Conservation (phyloP, 495 filamentous ascomycete species). For the Filosporella fistucella region DNA sequence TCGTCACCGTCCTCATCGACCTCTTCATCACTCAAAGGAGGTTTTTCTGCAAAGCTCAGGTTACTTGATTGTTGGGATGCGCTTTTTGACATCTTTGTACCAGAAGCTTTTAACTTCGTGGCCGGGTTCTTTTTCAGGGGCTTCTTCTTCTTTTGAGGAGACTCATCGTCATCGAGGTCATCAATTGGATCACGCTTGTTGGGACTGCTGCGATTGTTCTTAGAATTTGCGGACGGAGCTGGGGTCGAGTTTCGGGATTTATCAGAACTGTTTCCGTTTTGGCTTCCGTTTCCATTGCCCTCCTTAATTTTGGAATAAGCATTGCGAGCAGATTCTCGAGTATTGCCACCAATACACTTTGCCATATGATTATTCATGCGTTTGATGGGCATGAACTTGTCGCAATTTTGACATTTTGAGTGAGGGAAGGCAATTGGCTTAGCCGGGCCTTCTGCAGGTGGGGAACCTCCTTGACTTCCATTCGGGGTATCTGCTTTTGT, state of each 20-base stretch:
- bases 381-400: constrained; percentile 54
- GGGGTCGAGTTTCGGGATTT: constrained; percentile 58
- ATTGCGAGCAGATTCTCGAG: constrained; percentile 59
- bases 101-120: constrained; percentile 20
- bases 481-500: constrained; percentile 42
- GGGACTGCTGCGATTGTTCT: constrained; percentile 29
- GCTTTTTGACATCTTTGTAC: constrained; percentile 15
- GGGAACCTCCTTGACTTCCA: constrained; percentile 36
- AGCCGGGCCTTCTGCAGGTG: constrained; percentile 39
- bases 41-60: constrained; percentile 20
- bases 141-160: constrained; percentile 21
- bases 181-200: constrained; percentile 41
- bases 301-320: constrained; percentile 52
- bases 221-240: constrained; percentile 33
- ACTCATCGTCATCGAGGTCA: constrained; percentile 33
- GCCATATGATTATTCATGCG: constrained; percentile 72
- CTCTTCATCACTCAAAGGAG: constrained; percentile 24
- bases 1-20: constrained; percentile 24
- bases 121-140: constrained; percentile 16
- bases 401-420: constrained; percentile 61
- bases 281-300: constrained; percentile 38
- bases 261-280: constrained; percentile 48
- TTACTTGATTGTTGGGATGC: constrained; percentile 17
- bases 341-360: constrained; percentile 72
- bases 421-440: constrained; percentile 60